Percentiles rank a stretch among this genome's conserved stretches.
Evolutionary conservation across 139 green algal species (phyloP).

Genomic region (Coccomyxa sp.): DNA sequence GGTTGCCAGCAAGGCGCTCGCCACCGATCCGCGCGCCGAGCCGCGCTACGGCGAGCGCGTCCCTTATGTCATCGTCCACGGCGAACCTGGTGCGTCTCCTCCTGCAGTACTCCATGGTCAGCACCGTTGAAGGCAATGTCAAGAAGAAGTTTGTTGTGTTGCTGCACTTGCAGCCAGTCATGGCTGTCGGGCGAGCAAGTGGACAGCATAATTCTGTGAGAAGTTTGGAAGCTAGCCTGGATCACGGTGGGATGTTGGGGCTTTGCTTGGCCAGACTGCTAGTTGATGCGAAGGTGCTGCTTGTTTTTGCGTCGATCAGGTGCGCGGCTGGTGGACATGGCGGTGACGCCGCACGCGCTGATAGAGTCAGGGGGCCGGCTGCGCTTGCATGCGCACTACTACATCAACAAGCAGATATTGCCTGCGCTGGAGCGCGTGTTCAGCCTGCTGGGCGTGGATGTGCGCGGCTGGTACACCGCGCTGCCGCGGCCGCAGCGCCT

Average conservation of each 20-base stretch:
- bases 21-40: slow-evolving; percentile 74
- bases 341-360: slow-evolving; percentile 67
- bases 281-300: no score
- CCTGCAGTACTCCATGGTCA: not conserved
- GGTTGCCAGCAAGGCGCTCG: slow-evolving; percentile 83
- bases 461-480: slow-evolving; percentile 75
- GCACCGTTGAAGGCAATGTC: not conserved
- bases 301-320: slow-evolving; percentile 19
- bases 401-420: slow-evolving; percentile 93
- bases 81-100: slow-evolving; percentile 43
- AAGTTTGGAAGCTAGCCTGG: no score
- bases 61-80: slow-evolving; percentile 86
- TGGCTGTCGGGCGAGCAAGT: no score
- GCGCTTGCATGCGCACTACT: slow-evolving; percentile 86
- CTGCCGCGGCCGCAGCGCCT: slow-evolving; percentile 68
- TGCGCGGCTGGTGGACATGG: slow-evolving; percentile 73
- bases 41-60: slow-evolving; percentile 85
- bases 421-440: slow-evolving; percentile 80
- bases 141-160: not conserved
- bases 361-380: slow-evolving; percentile 53
- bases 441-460: slow-evolving; percentile 67
- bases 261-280: no score
- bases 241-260: no score
- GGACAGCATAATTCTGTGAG: no score
- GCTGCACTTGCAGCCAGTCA: not conserved